Evolutionary conservation across 805 yeast genomes (phyloP), one percentile per base, ranked within the genome.

Genomic region (Hanseniaspora vineae): DNA sequence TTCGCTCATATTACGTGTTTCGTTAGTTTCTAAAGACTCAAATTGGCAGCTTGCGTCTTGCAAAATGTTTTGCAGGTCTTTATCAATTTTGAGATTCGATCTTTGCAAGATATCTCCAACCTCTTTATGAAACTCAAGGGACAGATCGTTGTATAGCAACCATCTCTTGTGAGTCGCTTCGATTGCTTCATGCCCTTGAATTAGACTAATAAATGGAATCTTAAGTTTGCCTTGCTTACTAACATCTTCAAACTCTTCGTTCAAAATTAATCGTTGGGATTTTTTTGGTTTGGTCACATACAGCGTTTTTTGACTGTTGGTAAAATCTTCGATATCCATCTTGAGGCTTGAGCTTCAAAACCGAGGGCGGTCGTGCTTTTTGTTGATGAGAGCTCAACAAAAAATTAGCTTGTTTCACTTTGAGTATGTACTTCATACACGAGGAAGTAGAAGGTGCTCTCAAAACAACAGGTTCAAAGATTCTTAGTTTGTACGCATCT

Each of bases 111-210:
- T 54, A 42, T 50, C 50, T 31, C 54, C 59, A 6, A 63, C 65
- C 35, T 58, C 58, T 11, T 47, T 43, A 42, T 63, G 65, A 49
- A 62, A 63, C 42, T 60, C 61, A 4, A 60, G 54, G 45, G 61
- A 60, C 23, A 63, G 47, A 44, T 62, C 62, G 35, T 63, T 54
- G 52, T 67, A 75, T 39, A 72, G 52, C 33, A 65, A 61, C 69
- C 73, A 70, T 51, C 80, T 55, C 35, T 62, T 54, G 18, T 59
- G 48, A 20, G 66, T 64, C 47, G 67, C 64, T 1, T 58, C 62
- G 3, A 53, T 48, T 1, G 73, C 64, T 54, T 76, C 80, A 14
- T 61, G 51, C 1, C 77, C 78, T 15, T 67, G 66, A 37, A 73
- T 50, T 6, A 75, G 57, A 43, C 61, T 57, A 8, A 69, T 63